Conservation (phyloP, 257 asterid species). For the Solanum lycopersicoides region DNA sequence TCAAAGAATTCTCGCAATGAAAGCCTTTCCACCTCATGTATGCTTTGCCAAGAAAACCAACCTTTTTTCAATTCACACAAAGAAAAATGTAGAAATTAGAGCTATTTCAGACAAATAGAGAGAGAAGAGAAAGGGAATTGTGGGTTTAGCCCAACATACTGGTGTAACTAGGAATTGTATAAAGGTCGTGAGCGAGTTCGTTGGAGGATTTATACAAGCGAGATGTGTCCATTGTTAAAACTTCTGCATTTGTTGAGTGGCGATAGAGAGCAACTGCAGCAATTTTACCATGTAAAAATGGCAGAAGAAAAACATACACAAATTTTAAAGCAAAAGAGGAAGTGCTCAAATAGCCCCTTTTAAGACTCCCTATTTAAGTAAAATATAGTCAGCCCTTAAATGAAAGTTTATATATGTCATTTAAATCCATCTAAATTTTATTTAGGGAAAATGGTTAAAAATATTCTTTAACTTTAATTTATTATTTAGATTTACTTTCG, state of each 20-base stretch:
- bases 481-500: too few species aligned
- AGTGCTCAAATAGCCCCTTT: too few species aligned
- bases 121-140: background rate
- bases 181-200: conserved; percentile 55
- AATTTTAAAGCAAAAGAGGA: too few species aligned
- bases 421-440: too few species aligned
- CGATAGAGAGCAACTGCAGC: background rate
- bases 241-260: background rate
- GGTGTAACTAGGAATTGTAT: conserved; percentile 84
- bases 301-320: too few species aligned
- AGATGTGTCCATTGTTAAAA: background rate
- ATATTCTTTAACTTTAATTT: too few species aligned
- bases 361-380: too few species aligned
- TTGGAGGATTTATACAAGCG: background rate
- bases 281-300: background rate
- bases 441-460: too few species aligned
- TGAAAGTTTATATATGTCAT: too few species aligned
- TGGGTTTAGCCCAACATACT: conserved; percentile 24
- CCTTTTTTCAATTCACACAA: conserved; percentile 23
- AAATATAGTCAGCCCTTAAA: too few species aligned
- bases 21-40: conserved; percentile 77
- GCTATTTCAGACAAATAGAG: background rate
- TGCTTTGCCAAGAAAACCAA: conserved; percentile 81
- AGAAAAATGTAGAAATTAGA: background rate
- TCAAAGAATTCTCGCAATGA: conserved; percentile 73